These are phyloP conservation scores for Fusarium poae DNA, from an alignment of 2,329 filamentous ascomycete species.

Conservation along the genomic window DNA sequence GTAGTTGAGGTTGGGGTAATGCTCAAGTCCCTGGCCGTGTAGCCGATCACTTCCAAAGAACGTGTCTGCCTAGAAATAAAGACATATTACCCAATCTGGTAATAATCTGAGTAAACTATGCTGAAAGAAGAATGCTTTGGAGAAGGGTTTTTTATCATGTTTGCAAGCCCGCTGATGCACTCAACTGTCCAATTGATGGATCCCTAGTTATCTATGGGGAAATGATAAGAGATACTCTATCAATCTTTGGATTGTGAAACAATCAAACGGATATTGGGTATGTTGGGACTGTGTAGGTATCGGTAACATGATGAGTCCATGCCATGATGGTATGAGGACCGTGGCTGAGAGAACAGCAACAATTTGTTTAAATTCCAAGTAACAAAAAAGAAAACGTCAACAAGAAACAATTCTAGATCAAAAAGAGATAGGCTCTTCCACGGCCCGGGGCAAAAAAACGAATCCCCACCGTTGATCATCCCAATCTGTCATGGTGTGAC, in stretches of 20 bases:
- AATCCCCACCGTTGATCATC: conserved; percentile 23
- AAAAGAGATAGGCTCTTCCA: conserved; percentile 36
- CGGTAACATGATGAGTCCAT: neutral
- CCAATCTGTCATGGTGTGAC: conserved; percentile 4
- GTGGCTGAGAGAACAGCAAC: neutral
- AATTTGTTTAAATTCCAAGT: neutral
- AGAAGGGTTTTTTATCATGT: conserved; percentile 7
- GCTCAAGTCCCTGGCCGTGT: conserved; percentile 3
- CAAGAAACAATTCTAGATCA: conserved; percentile 29
- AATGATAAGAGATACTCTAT: conserved; percentile 11
- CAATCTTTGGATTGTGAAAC: no score
- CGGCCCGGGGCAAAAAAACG: conserved; percentile 30
- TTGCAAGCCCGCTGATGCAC: conserved; percentile 18
- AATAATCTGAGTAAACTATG: conserved; percentile 1
- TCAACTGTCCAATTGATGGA: no score
- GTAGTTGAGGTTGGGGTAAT: conserved; percentile 8
- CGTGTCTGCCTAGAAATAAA: neutral
- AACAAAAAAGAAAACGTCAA: conserved; percentile 1
- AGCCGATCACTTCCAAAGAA: conserved; percentile 7
- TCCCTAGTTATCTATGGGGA: neutral
- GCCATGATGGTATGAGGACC: conserved; percentile 1
- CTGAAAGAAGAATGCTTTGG: conserved; percentile 13
- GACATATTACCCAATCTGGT: conserved; percentile 16
- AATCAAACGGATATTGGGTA: neutral
- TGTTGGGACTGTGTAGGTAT: neutral